phyloP scores from a whole-genome alignment of 495 filamentous ascomycete species.

The Penicillium desertorum region DNA sequence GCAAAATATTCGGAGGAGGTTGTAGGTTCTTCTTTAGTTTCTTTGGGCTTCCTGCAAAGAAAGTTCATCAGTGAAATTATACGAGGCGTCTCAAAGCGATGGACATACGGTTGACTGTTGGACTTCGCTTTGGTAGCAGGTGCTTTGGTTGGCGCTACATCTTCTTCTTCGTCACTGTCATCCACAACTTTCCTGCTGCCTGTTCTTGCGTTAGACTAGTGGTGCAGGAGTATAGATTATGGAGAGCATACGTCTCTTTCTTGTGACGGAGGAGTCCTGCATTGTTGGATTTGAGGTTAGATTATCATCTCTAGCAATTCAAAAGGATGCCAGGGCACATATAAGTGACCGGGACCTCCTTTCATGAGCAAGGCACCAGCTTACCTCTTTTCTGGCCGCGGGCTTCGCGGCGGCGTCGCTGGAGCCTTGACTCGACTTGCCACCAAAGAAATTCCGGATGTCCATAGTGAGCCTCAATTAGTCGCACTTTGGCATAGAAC shows the following conservation, averaged over 20 bases:
- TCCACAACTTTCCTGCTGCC: conserved; percentile 70
- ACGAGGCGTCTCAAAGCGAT: background rate
- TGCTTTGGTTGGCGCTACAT: conserved; percentile 33
- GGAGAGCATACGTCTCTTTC: conserved; percentile 41
- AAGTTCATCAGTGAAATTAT: conserved; percentile 5
- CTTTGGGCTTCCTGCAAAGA: conserved; percentile 42
- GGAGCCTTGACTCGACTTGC: conserved; percentile 43
- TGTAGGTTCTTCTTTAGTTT: conserved; percentile 52
- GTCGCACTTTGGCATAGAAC: background rate
- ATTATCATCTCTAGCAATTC: background rate
- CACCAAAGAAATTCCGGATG: conserved; percentile 78
- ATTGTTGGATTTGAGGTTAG: conserved; percentile 8
- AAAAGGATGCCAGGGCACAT: background rate
- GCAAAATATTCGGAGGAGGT: conserved; percentile 63
- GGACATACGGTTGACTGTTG: conserved; percentile 41
- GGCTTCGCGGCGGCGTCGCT: conserved; percentile 31
- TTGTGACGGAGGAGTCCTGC: conserved; percentile 37
- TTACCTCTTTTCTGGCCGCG: conserved; percentile 43
- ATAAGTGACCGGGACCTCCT: background rate
- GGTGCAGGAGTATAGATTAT: background rate
- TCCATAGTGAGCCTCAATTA: conserved; percentile 55
- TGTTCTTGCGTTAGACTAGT: conserved; percentile 30
- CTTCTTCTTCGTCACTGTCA: conserved; percentile 73
- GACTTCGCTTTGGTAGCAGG: conserved; percentile 47
- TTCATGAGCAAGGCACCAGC: conserved; percentile 11